Base-by-base conservation (phyloP, 805 yeast genomes). In the Saccharomycopsis oosterbeekiorum region DNA sequence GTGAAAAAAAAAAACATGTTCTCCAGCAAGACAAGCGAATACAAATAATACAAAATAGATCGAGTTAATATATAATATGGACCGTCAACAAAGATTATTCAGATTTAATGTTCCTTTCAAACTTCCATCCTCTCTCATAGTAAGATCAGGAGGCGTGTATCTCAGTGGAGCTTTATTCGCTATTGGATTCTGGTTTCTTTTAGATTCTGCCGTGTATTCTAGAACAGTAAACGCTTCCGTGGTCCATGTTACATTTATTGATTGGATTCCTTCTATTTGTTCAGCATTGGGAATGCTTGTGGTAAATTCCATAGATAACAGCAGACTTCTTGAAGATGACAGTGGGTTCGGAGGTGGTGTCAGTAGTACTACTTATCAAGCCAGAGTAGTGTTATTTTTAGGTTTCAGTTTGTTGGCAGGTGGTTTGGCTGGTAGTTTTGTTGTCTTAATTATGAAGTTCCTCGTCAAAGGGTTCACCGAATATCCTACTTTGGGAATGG, bases 381-480 rank as follows among this genome's bases (percentile, higher is more conserved):
- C 97, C 15, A 81, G 97, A 68, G 84, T 92, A 42, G 85, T 96
- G 15, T 78, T 94, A 60, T 94, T 94, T 71, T 76, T 90, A 67
- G 99, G 99, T 9, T 94, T 94, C 72, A 88, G 97, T 3, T 77
- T 93, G 56, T 78, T 94, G 60, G 97, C 98, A 0, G 94, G 97
- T 60, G 98, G 99, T 0, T 75, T 94, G 63, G 90, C 97, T 19
- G 98, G 98, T 0, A 85, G 94, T 1, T 82, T 94, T 67, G 89
- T 91, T 70, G 96, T 94, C 17, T 79, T 94, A 64, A 88, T 92
- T 56, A 77, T 94, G 67, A 89, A 93, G 71, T 94, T 89, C 71
- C 74, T 92, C 61, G 77, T 91, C 67, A 89, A 89, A 66, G 86
- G 86, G 65, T 89, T 81, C 72, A 76, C 75, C 34, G 75, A 83